These are phyloP conservation scores for Triticum aestivum DNA, from an alignment of 176 grass and related monocot genomes.

Conservation along the genomic window DNA sequence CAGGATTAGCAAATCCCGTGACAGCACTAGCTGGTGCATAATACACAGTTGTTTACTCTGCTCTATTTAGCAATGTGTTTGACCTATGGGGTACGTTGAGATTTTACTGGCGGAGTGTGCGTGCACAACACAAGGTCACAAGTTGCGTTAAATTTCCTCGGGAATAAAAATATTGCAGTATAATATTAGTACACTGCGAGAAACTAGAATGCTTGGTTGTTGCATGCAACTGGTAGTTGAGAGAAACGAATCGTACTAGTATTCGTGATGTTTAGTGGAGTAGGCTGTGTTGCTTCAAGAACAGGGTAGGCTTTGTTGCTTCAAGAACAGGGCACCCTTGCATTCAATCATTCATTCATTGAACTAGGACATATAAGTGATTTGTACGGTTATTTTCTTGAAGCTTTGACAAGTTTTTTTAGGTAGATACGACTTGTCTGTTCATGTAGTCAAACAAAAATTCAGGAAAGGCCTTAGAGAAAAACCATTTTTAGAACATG, in stretches of 20 bases:
- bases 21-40: not conserved
- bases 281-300: not conserved
- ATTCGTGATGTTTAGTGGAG: too few relatives aligned
- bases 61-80: not conserved
- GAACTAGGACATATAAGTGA: not conserved
- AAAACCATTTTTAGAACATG: too few relatives aligned
- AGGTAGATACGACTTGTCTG: too few relatives aligned
- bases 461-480: not conserved
- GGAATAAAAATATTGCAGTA: too few relatives aligned
- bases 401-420: not conserved
- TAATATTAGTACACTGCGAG: too few relatives aligned
- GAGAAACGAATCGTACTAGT: too few relatives aligned
- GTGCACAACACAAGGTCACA: too few relatives aligned
- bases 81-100: not conserved
- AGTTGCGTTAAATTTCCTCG: too few relatives aligned
- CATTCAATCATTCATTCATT: not conserved
- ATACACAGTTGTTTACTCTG: not conserved
- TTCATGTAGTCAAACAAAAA: not conserved
- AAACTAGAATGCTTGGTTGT: too few relatives aligned
- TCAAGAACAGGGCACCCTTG: not conserved
- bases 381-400: not conserved
- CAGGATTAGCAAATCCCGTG: not conserved
- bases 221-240: too few relatives aligned
- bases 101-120: not conserved
- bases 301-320: not conserved